Base-by-base conservation (phyloP, 345 rosid genomes). In the Brassica nigra region DNA sequence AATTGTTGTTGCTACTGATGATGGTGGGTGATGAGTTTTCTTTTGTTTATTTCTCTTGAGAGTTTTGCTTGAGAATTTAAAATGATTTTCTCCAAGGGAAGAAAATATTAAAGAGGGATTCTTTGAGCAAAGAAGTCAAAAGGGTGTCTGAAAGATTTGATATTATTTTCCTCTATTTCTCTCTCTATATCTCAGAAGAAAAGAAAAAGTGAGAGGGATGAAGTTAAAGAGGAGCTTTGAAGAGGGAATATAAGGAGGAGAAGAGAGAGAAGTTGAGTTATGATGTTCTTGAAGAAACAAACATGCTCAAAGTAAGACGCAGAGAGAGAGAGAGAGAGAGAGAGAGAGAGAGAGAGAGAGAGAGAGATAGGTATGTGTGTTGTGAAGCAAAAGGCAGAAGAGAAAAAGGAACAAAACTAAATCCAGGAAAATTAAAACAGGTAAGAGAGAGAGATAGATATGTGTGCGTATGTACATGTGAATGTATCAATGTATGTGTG, bases 241-340 rank as follows among this genome's bases (percentile, higher is more conserved):
- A 44, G 73, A 80, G 6, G 79, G 79, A 68, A 66, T 54, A 54
- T 29, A 18, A 34, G 71, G 59, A 37, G 63, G 18, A 80, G 49
- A 72, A 75, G 81, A 81, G 72, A 70, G 73, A 77, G 58, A 69
- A 63, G 69, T 59, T 65, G 54, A 77, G 73, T 79, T 66, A 68
- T 58, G 78, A 88, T 81, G 31, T 59, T 59, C 64, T 59, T 59
- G 64, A 27, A 59, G 82, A 74, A 88, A 87, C 90, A 80, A 86
- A 86, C 89, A 84, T 84, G 89, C 87, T 82, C 84, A 64, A 65
- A 80, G 78, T 61, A 66, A 83, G 73, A 59, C 42, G 68, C 57
- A 62, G 70, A 86, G 67, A 64, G 65, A 71, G 61, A 68, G 5
- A 31, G 11, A 37, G 11, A 37, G 44, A 2, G 11, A 2, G 11